A percentile compares a stretch with the other conserved stretches of the same genome.
phyloP scores from a whole-genome alignment of 192 early-diverging fungal species.

The Glomus cerebriforme region DNA sequence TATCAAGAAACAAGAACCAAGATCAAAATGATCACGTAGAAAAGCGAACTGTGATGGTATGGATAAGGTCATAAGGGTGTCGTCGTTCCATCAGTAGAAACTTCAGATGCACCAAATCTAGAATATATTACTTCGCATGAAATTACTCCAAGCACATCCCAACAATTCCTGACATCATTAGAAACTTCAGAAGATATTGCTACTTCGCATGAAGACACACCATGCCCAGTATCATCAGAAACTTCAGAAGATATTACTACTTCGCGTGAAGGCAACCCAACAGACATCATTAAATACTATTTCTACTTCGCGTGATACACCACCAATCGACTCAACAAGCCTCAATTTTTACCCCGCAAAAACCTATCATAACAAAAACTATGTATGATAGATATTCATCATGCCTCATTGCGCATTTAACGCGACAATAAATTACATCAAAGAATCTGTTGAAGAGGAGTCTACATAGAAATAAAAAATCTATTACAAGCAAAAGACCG shows the following conservation, averaged over 20 bases:
- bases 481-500: not conserved
- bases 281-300: too few species aligned
- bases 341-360: not conserved
- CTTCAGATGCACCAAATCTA: too few species aligned
- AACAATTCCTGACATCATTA: not conserved
- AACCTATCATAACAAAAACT: not conserved
- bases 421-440: not conserved
- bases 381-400: not conserved
- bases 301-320: too few species aligned
- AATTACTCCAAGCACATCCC: not conserved
- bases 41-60: too few species aligned
- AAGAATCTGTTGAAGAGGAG: not conserved
- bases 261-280: not conserved
- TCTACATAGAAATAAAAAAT: constrained; percentile 1
- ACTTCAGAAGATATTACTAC: not conserved
- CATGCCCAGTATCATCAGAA: not conserved
- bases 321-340: not conserved
- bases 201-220: not conserved
- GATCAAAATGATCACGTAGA: too few species aligned
- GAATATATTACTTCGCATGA: not conserved
- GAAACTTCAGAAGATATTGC: not conserved
- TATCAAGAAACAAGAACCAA: not conserved
- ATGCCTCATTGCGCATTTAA: not conserved
- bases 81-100: too few species aligned
- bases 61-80: too few species aligned